These are phyloP conservation scores for Eimeria maxima DNA, from an alignment of 169 alveolate genomes.

Conservation along the genomic window DNA sequence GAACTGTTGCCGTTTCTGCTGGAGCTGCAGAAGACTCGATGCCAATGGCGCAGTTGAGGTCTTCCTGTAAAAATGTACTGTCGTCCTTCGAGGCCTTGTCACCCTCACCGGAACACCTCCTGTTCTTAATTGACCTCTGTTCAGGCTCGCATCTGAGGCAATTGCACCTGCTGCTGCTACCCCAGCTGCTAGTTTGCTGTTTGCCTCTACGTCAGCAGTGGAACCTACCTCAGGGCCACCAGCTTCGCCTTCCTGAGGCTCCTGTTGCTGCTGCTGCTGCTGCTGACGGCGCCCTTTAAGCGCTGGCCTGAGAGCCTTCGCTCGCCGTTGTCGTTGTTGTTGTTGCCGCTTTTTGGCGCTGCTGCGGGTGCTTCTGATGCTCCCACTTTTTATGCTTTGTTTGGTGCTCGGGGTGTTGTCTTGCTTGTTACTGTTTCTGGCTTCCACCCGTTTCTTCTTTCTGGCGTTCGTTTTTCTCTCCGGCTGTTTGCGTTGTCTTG, in stretches of 20 bases:
- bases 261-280: slow-evolving; percentile 24
- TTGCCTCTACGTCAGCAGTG: not conserved
- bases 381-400: not conserved
- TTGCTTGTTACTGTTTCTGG: not conserved
- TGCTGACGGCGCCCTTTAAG: slow-evolving; percentile 68
- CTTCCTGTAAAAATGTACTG: slow-evolving; percentile 62
- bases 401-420: not conserved
- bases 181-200: slow-evolving; percentile 21
- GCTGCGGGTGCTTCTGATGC: slow-evolving; percentile 53
- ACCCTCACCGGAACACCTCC: slow-evolving; percentile 26
- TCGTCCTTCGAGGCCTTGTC: slow-evolving; percentile 54
- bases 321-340: slow-evolving; percentile 37
- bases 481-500: slow-evolving; percentile 36
- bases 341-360: slow-evolving; percentile 6
- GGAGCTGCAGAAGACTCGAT: not conserved
- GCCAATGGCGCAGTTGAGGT: slow-evolving; percentile 21
- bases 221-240: not conserved
- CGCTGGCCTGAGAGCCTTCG: slow-evolving; percentile 67
- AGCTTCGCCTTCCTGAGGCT: not conserved
- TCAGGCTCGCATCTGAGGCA: not conserved
- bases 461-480: not conserved
- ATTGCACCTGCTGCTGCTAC: not conserved
- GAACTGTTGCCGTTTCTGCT: slow-evolving; percentile 67
- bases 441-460: not conserved
- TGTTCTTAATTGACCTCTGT: not conserved